These are phyloP conservation scores for Gyromitra esculenta DNA, from an alignment of 2,329 filamentous ascomycete genomes.

Conservation along the genomic window DNA sequence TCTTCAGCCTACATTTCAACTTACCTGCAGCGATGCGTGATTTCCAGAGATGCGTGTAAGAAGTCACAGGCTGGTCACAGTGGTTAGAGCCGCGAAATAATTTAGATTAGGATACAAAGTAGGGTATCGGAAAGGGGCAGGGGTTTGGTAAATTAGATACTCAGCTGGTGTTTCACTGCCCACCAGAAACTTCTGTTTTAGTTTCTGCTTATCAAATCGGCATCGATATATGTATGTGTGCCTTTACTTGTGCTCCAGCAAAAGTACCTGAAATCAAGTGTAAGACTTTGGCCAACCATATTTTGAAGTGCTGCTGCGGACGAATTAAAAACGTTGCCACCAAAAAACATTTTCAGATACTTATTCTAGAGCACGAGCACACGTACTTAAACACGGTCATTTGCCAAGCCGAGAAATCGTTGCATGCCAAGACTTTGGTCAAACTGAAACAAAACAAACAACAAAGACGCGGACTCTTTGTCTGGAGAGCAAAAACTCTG, in stretches of 20 bases:
- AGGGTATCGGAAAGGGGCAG: constrained; percentile 27
- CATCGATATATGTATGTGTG: neutral
- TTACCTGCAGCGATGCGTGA: constrained; percentile 25
- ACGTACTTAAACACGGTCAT: too few species aligned
- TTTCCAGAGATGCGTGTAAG: constrained; percentile 14
- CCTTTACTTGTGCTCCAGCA: too few species aligned
- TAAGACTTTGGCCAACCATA: too few species aligned
- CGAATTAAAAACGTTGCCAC: too few species aligned
- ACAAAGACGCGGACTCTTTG: constrained; percentile 50
- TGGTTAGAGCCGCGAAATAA: constrained; percentile 12
- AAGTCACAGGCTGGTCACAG: constrained; percentile 34
- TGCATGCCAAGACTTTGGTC: constrained; percentile 4
- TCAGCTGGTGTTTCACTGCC: constrained; percentile 39
- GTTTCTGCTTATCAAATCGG: constrained; percentile 33
- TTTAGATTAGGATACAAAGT: neutral
- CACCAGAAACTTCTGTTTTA: constrained; percentile 41
- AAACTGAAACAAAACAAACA: constrained; percentile 48
- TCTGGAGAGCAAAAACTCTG: constrained; percentile 11
- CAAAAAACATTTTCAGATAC: too few species aligned
- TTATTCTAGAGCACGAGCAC: too few species aligned
- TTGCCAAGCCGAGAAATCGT: neutral
- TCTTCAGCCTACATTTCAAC: constrained; percentile 15
- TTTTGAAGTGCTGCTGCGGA: too few species aligned
- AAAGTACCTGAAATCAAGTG: too few species aligned
- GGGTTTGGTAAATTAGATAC: constrained; percentile 35